A percentile compares a stretch with the other conserved stretches of the same genome.
These are phyloP conservation scores for Cladosporium sp. DNA, from an alignment of 2,329 filamentous ascomycete genomes.

Conservation along the genomic window DNA sequence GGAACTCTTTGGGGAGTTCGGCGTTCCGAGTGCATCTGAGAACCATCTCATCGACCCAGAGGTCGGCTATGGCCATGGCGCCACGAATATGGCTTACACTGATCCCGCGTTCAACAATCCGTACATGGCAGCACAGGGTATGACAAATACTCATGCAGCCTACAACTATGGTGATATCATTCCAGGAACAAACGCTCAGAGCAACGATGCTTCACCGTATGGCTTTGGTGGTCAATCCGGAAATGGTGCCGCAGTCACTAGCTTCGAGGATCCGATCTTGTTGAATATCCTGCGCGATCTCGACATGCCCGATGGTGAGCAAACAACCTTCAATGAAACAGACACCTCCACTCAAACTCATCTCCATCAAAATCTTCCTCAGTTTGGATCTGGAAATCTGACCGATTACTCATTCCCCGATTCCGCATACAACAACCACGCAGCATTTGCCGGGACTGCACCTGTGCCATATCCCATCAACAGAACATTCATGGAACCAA, in stretches of 20 bases:
- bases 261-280: neutral
- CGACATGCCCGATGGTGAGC: neutral
- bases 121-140: too few relatives aligned
- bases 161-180: too few relatives aligned
- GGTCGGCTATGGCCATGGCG: neutral
- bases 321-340: constrained; percentile 3
- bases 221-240: neutral
- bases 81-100: neutral
- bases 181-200: too few relatives aligned
- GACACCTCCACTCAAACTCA: neutral
- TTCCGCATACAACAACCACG: neutral
- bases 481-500: neutral
- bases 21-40: neutral
- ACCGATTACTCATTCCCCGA: neutral
- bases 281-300: neutral
- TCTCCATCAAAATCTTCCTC: neutral
- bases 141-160: too few relatives aligned
- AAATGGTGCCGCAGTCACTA: neutral
- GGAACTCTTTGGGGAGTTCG: neutral
- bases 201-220: neutral
- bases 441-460: neutral
- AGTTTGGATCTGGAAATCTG: neutral
- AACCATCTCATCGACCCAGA: neutral
- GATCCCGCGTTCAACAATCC: too few relatives aligned
- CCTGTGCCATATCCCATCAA: neutral